Percentiles rank a stretch among this genome's conserved stretches.
Evolutionary conservation across 75 land plant genomes (phyloP).

Genomic region (Selaginella tamariscina): DNA sequence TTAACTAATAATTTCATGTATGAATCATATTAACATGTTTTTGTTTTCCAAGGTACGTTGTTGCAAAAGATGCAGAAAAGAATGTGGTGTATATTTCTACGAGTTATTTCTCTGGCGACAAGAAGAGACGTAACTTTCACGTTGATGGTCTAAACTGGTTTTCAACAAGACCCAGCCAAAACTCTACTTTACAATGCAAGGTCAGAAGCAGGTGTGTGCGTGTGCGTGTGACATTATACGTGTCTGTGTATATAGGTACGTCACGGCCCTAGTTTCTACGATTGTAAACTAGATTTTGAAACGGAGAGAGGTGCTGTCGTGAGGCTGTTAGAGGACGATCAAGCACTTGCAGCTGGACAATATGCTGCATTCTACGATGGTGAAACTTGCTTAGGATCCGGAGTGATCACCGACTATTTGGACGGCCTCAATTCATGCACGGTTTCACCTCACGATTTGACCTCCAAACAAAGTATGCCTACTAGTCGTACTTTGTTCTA

Average conservation of each 20-base stretch:
- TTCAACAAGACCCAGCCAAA: constrained; percentile 21
- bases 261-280: constrained; percentile 78
- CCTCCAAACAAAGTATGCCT: no score
- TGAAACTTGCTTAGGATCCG: constrained; percentile 71
- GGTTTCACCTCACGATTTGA: neutral
- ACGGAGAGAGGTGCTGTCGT: constrained; percentile 35
- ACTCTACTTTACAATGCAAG: constrained; percentile 57
- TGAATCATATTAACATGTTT: no score
- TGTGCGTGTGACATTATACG: neutral
- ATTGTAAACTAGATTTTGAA: constrained; percentile 41
- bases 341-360: constrained; percentile 95
- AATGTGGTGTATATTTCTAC: constrained; percentile 94
- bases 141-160: constrained; percentile 84
- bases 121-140: constrained; percentile 56
- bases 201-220: no score
- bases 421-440: neutral
- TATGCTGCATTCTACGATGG: constrained; percentile 74
- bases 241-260: constrained; percentile 44
- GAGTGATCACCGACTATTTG: constrained; percentile 59
- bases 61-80: constrained; percentile 72
- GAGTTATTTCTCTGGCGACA: constrained; percentile 73
- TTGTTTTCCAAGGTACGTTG: constrained; percentile 70
- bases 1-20: no score
- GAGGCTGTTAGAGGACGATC: constrained; percentile 70
- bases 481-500: no score